These are phyloP conservation scores for Cryptosporidium bovis DNA, from an alignment of 169 alveolate genomes.

Conservation along the genomic window DNA sequence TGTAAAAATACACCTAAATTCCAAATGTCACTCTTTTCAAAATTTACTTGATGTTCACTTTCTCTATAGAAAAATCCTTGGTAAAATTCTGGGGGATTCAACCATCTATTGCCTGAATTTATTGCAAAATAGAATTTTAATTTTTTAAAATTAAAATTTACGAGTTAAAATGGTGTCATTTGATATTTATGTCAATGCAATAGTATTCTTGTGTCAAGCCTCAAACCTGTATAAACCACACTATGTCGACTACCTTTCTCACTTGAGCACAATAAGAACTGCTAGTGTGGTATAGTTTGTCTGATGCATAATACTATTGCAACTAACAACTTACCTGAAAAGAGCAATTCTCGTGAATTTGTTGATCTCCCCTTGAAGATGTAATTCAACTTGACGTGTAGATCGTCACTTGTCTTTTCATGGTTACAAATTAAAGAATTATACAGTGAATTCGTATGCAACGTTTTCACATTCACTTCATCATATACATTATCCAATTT, in stretches of 20 bases:
- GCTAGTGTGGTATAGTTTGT: too few species aligned
- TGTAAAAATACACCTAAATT: constrained; percentile 57
- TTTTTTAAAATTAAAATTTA: too few species aligned
- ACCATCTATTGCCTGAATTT: constrained; percentile 56
- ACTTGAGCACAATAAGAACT: too few species aligned
- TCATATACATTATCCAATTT: background rate
- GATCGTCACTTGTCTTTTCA: background rate
- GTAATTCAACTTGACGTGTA: constrained; percentile 17
- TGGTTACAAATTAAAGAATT: background rate
- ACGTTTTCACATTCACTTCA: background rate
- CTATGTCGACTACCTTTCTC: too few species aligned
- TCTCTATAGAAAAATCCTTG: constrained; percentile 5
- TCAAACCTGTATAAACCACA: too few species aligned
- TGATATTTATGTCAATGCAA: too few species aligned
- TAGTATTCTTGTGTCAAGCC: too few species aligned
- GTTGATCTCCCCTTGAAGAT: constrained; percentile 47
- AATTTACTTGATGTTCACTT: constrained; percentile 2
- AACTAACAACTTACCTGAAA: constrained; percentile 40
- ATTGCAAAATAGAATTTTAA: background rate
- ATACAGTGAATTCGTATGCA: too few species aligned
- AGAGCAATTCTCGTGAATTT: background rate
- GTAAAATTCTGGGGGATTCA: constrained; percentile 51
- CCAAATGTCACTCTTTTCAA: constrained; percentile 59
- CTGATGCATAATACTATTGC: background rate
- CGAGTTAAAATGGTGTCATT: too few species aligned